These are phyloP conservation scores for Rhododendron mucronatum DNA, from an alignment of 148 eudicot genomes.

Conservation along the genomic window DNA sequence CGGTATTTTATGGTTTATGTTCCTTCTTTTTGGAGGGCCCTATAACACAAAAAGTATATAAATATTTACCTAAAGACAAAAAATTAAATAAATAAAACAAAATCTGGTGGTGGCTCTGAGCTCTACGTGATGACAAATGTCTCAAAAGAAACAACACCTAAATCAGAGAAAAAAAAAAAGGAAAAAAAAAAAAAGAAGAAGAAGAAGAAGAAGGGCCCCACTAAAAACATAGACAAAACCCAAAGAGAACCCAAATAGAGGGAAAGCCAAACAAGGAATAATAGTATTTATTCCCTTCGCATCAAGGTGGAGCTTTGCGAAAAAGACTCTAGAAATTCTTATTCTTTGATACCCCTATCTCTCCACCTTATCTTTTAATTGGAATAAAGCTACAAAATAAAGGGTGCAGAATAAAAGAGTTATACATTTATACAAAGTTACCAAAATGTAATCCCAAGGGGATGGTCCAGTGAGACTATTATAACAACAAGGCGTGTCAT, in stretches of 20 bases:
- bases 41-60: not conserved
- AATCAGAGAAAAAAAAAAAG: not conserved
- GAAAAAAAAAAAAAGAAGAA: not conserved
- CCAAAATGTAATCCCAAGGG: not conserved
- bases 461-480: not conserved
- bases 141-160: not conserved
- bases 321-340: slow-evolving; percentile 20
- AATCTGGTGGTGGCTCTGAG: not conserved
- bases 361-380: slow-evolving; percentile 21
- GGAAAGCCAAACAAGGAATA: slow-evolving; percentile 9
- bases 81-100: not conserved
- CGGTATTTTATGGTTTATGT: not conserved
- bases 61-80: not conserved
- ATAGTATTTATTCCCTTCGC: slow-evolving; percentile 10
- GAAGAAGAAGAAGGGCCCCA: not conserved
- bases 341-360: slow-evolving; percentile 33
- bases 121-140: not conserved
- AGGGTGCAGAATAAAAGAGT: slow-evolving; percentile 6
- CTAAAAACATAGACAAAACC: slow-evolving; percentile 1
- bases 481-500: not conserved
- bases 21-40: not conserved
- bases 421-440: not conserved
- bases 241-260: no score
- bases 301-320: slow-evolving; percentile 28
- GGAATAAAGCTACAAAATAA: slow-evolving; percentile 23